Percentiles rank a stretch among this genome's conserved stretches.
phyloP scores from a whole-genome alignment of 306 rosid genomes.

The Luffa aegyptiaca region DNA sequence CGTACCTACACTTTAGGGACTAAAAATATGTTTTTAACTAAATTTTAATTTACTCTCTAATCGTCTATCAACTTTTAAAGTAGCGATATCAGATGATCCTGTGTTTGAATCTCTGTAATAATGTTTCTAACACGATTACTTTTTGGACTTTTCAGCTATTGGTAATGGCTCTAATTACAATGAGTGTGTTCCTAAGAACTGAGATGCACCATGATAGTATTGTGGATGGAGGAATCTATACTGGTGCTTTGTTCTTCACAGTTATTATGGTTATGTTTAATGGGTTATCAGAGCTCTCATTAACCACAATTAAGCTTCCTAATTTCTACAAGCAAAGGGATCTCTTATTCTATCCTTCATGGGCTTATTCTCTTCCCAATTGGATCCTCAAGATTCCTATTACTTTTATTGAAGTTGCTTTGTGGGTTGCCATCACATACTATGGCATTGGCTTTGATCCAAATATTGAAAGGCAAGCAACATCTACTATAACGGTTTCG shows the following conservation, averaged over 20 bases:
- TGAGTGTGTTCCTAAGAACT: conserved; percentile 59
- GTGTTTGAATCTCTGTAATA: not conserved
- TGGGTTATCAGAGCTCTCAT: conserved; percentile 42
- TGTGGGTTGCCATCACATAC: conserved; percentile 54
- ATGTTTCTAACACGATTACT: not conserved
- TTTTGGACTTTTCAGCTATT: conserved; percentile 27
- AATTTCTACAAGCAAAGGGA: conserved; percentile 64
- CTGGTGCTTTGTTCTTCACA: conserved; percentile 26
- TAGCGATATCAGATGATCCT: not conserved
- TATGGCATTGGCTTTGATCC: conserved; percentile 60
- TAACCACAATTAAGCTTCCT: conserved; percentile 56
- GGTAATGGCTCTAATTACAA: conserved; percentile 25
- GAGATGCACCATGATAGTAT: conserved; percentile 47
- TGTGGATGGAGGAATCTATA: conserved; percentile 33
- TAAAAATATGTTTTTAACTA: no score
- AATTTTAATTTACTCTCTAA: no score
- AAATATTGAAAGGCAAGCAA: conserved; percentile 31
- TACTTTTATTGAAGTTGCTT: conserved; percentile 31
- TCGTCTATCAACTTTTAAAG: no score
- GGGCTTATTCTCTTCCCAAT: conserved; percentile 56
- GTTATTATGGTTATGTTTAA: conserved; percentile 21
- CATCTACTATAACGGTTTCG: no score
- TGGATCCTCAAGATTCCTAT: conserved; percentile 58
- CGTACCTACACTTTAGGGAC: no score
- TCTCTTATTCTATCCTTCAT: conserved; percentile 47